A percentile compares a stretch with the other conserved stretches of the same genome.
Conservation (phyloP, 2,329 filamentous ascomycete genomes). For the Aaosphaeria arxii region DNA sequence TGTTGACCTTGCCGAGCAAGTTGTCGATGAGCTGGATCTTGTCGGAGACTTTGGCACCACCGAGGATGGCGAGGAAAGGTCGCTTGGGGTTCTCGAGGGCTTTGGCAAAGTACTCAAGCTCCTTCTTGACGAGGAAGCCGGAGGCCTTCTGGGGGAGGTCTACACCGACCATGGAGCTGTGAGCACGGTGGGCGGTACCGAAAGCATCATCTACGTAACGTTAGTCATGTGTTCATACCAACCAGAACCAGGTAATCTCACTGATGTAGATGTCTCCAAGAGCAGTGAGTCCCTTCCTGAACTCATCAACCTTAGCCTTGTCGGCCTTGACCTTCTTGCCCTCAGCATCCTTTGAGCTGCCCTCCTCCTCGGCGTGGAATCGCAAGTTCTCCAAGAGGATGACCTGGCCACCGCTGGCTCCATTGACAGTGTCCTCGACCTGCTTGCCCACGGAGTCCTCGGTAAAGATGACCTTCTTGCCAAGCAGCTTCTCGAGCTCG, state of each 20-base stretch:
- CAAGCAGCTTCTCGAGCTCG: conserved; percentile 86
- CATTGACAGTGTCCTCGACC: conserved; percentile 85
- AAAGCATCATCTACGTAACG: conserved; percentile 79
- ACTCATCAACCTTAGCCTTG: conserved; percentile 85
- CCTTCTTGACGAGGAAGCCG: conserved; percentile 99
- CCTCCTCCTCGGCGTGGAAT: conserved; percentile 98
- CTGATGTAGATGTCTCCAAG: conserved; percentile 96
- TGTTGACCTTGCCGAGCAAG: conserved; percentile 96
- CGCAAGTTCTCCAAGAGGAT: conserved; percentile 96
- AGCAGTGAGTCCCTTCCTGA: conserved; percentile 91
- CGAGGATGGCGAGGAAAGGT: conserved; percentile 97
- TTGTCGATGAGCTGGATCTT: conserved; percentile 99
- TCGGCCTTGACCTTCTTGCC: conserved; percentile 99
- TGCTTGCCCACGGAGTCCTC: conserved; percentile 87
- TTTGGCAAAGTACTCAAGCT: conserved; percentile 98
- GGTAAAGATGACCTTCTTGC: conserved; percentile 81
- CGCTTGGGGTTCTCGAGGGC: conserved; percentile 89
- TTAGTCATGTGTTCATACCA: conserved; percentile 16
- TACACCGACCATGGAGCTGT: conserved; percentile 98
- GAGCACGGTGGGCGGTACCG: conserved; percentile 94
- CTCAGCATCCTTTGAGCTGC: conserved; percentile 86
- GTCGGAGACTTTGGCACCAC: conserved; percentile 97
- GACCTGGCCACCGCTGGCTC: conserved; percentile 75
- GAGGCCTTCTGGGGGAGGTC: conserved; percentile 95
- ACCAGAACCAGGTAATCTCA: conserved; percentile 45